Conservation (phyloP, 208 protist genomes). For the Trypanosoma grayi region DNA sequence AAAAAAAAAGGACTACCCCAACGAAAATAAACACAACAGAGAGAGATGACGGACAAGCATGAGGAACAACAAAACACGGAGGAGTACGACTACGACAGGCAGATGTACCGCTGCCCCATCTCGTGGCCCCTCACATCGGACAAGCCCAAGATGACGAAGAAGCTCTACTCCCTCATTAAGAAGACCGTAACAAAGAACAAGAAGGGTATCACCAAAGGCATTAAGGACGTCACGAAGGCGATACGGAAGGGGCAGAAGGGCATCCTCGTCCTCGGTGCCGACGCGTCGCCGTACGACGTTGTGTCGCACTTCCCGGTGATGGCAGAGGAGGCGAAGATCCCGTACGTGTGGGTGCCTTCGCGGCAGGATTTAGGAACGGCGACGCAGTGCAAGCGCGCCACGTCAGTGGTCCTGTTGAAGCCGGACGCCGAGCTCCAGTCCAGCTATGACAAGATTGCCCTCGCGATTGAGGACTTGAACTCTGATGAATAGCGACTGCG, state of each 20-base stretch:
- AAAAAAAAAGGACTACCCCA: neutral
- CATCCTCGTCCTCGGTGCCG: constrained; percentile 88
- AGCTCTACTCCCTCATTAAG: constrained; percentile 93
- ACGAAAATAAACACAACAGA: neutral
- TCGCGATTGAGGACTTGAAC: constrained; percentile 89
- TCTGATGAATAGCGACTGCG: constrained; percentile 41
- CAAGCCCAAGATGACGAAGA: constrained; percentile 95
- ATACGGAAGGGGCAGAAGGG: constrained; percentile 91
- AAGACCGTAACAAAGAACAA: constrained; percentile 89
- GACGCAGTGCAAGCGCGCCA: constrained; percentile 93
- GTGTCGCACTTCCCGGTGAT: constrained; percentile 93
- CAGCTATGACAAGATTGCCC: constrained; percentile 88
- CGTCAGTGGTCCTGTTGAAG: constrained; percentile 92
- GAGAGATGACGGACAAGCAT: constrained; percentile 11
- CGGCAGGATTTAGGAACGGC: constrained; percentile 90
- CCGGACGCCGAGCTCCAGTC: constrained; percentile 67
- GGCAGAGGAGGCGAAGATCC: constrained; percentile 91
- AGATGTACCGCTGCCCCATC: constrained; percentile 92
- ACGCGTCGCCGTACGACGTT: constrained; percentile 92
- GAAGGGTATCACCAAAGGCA: constrained; percentile 89
- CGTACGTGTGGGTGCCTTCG: constrained; percentile 93
- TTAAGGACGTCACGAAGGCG: constrained; percentile 94
- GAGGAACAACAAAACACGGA: constrained; percentile 48
- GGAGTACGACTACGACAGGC: constrained; percentile 91
- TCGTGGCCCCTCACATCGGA: constrained; percentile 86